These are phyloP conservation scores for Trametes polyzona DNA, from an alignment of 1,284 basidiomycete genomes.

Conservation along the genomic window DNA sequence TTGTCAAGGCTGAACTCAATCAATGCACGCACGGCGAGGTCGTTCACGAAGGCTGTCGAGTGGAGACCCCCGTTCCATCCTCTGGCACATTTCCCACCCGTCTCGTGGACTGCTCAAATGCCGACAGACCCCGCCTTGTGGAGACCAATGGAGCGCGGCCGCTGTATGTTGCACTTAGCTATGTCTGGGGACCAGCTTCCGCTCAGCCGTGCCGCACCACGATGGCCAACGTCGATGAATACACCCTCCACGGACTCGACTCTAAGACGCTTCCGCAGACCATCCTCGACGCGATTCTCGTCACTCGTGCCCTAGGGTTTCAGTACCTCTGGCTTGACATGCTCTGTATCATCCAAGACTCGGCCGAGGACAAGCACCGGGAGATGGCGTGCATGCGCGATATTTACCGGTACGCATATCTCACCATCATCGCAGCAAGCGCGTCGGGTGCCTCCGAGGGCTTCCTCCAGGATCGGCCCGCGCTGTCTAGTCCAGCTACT, in stretches of 20 bases:
- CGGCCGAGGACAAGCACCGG: not conserved
- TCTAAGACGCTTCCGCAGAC: not conserved
- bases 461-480: not conserved
- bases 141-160: no score
- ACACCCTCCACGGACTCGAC: not conserved
- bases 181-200: constrained; percentile 22
- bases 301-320: not conserved
- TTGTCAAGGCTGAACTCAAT: no score
- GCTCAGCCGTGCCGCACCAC: not conserved
- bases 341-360: constrained; percentile 8
- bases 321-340: constrained; percentile 4
- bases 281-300: not conserved
- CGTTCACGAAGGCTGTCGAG: no score
- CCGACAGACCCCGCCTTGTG: no score
- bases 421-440: constrained; percentile 2
- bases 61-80: no score
- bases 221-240: not conserved
- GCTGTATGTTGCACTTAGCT: constrained; percentile 17
- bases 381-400: not conserved
- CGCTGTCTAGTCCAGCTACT: no score
- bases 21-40: no score
- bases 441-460: not conserved
- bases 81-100: no score
- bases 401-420: not conserved
- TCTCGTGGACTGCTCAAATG: no score